These are phyloP conservation scores for Pulicaria dysenterica DNA, from an alignment of 129 eudicot species.

Conservation along the genomic window DNA sequence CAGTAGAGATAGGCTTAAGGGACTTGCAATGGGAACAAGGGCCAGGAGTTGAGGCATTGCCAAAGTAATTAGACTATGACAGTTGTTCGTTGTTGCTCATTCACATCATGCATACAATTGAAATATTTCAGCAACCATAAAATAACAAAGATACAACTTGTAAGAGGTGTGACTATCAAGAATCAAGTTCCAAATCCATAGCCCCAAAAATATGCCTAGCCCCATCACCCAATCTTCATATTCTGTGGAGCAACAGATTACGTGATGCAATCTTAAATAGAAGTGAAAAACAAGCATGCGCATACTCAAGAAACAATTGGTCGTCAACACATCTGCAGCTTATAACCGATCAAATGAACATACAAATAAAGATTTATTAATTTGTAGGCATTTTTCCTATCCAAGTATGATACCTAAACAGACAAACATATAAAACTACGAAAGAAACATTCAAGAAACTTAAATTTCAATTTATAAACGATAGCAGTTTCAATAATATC, in stretches of 20 bases:
- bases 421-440: neutral
- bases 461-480: neutral
- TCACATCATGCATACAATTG: conserved; percentile 18
- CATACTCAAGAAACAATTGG: conserved; percentile 17
- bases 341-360: conserved; percentile 21
- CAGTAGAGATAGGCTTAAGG: neutral
- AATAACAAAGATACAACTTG: neutral
- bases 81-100: neutral
- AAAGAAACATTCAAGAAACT: conserved; percentile 15
- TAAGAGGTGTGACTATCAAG: conserved; percentile 1
- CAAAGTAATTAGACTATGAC: conserved; percentile 7
- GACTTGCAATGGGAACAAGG: neutral
- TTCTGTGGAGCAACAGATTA: conserved; percentile 2
- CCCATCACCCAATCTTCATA: neutral
- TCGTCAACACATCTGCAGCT: conserved; percentile 16
- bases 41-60: neutral
- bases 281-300: conserved; percentile 18
- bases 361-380: neutral
- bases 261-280: conserved; percentile 14
- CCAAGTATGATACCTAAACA: neutral
- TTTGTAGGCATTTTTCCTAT: neutral
- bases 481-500: conserved; percentile 12
- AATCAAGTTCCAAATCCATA: neutral
- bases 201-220: conserved; percentile 5
- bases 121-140: neutral